Evolutionary conservation across 768 basidiomycete species (phyloP).

Genomic region (Psilocybe sp.): DNA sequence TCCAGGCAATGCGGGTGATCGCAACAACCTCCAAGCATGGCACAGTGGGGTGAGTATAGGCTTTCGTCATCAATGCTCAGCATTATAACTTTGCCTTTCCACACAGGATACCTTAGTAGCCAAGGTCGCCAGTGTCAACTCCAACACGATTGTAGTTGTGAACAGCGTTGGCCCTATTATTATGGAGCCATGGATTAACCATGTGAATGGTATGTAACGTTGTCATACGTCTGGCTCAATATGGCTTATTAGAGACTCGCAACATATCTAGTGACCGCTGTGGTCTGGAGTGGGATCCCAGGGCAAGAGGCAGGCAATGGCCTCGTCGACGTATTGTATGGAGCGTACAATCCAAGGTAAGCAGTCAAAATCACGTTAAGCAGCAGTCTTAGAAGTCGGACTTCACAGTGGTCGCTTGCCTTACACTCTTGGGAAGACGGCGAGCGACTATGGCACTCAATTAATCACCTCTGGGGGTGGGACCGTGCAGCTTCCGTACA

Average conservation of each 20-base stretch:
- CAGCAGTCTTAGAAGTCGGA: not conserved
- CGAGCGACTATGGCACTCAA: constrained; percentile 56
- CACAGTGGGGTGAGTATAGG: constrained; percentile 37
- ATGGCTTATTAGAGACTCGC: not conserved
- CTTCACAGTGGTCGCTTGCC: constrained; percentile 38
- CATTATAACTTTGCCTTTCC: not conserved
- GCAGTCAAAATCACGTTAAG: not conserved
- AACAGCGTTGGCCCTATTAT: constrained; percentile 63
- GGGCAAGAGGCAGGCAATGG: constrained; percentile 66
- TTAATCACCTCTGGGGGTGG: constrained; percentile 34
- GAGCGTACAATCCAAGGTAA: constrained; percentile 57
- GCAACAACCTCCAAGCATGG: constrained; percentile 50
- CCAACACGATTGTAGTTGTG: constrained; percentile 63
- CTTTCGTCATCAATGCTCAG: not conserved
- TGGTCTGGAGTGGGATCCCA: constrained; percentile 53
- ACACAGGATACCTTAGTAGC: constrained; percentile 43
- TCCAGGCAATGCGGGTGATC: constrained; percentile 51
- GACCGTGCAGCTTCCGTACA: constrained; percentile 51
- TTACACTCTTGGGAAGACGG: constrained; percentile 52
- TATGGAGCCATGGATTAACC: constrained; percentile 55
- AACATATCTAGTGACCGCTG: constrained; percentile 28
- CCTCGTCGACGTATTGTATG: constrained; percentile 57
- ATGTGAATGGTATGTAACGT: constrained; percentile 41
- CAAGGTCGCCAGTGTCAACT: constrained; percentile 50
- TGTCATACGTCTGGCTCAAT: not conserved